Percentiles rank a stretch among this genome's conserved stretches.
These are phyloP conservation scores for Calocera cornea DNA, from an alignment of 768 basidiomycete genomes.

Conservation along the genomic window DNA sequence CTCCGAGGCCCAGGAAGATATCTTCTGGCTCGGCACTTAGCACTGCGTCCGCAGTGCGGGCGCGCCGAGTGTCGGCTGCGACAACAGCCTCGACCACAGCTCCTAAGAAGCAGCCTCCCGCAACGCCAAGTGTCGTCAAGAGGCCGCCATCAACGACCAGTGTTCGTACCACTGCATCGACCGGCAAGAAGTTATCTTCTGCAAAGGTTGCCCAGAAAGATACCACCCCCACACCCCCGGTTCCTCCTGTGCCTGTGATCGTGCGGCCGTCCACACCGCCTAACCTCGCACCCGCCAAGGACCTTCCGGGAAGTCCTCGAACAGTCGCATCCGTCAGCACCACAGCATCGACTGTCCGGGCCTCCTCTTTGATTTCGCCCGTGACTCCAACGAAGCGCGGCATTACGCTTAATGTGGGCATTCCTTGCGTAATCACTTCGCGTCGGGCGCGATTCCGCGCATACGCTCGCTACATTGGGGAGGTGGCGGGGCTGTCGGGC, in stretches of 20 bases:
- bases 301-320: background rate
- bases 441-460: constrained; percentile 76
- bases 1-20: background rate
- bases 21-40: background rate
- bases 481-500: constrained; percentile 65
- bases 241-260: constrained; percentile 6
- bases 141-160: constrained; percentile 21
- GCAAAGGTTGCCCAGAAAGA: constrained; percentile 10
- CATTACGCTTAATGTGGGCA: constrained; percentile 69
- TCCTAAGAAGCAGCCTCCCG: background rate
- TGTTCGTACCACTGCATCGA: constrained; percentile 21
- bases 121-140: constrained; percentile 7
- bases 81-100: constrained; percentile 14
- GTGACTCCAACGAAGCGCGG: constrained; percentile 26
- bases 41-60: constrained; percentile 3
- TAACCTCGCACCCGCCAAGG: background rate
- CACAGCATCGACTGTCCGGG: background rate
- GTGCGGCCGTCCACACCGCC: background rate
- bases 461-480: constrained; percentile 76
- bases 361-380: background rate
- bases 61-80: constrained; percentile 14
- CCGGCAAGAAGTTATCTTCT: constrained; percentile 10
- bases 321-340: background rate
- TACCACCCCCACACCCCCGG: background rate
- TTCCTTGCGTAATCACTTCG: constrained; percentile 78